phyloP scores from a whole-genome alignment of 495 filamentous ascomycete genomes.

The Tuber umbilicatum region DNA sequence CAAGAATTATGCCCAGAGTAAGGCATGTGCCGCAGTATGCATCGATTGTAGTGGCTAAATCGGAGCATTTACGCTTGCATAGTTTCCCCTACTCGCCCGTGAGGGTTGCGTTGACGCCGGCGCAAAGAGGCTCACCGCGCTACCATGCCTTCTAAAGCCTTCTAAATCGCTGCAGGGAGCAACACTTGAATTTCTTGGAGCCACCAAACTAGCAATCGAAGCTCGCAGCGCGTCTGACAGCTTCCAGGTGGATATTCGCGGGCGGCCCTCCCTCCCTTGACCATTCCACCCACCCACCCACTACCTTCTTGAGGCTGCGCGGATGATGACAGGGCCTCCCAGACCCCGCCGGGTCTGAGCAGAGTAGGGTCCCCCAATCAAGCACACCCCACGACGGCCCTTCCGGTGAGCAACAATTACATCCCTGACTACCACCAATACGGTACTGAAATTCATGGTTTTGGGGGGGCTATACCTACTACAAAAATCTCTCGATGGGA shows the following conservation, averaged over 20 bases:
- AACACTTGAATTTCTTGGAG: neutral
- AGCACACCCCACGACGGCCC: constrained; percentile 18
- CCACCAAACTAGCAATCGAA: neutral
- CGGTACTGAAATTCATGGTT: constrained; percentile 18
- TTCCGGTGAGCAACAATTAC: constrained; percentile 19
- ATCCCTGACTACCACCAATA: constrained; percentile 19
- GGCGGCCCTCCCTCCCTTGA: neutral
- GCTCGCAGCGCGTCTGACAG: constrained; percentile 29
- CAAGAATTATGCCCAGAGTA: constrained; percentile 20
- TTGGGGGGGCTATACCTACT: constrained; percentile 8
- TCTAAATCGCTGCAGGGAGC: constrained; percentile 7
- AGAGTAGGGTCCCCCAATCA: constrained; percentile 13
- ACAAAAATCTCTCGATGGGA: constrained; percentile 32
- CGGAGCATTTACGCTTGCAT: constrained; percentile 37
- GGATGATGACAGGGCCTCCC: constrained; percentile 27
- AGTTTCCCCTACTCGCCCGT: constrained; percentile 14
- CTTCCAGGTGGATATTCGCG: neutral
- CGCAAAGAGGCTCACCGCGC: constrained; percentile 29
- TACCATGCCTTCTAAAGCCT: constrained; percentile 7
- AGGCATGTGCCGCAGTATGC: constrained; percentile 15
- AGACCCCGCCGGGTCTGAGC: constrained; percentile 31
- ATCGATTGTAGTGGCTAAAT: constrained; percentile 22
- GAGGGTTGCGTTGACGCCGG: constrained; percentile 34
- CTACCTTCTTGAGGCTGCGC: constrained; percentile 7
- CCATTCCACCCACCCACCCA: neutral